phyloP scores from a whole-genome alignment of 73 alveolate genomes.

The Blepharisma japonicum region DNA sequence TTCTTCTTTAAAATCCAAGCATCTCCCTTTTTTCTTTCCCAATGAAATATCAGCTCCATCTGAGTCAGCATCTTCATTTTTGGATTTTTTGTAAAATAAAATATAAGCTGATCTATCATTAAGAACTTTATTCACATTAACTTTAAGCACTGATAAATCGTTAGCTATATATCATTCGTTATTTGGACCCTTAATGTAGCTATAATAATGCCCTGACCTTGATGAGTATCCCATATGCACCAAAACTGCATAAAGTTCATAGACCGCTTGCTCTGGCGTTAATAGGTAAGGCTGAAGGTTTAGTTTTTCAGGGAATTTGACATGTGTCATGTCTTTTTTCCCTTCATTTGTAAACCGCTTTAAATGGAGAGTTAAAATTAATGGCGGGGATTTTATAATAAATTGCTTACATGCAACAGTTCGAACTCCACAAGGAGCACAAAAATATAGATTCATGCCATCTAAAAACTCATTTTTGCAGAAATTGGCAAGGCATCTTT shows the following conservation, averaged over 20 bases:
- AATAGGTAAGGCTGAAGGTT: conserved; percentile 25
- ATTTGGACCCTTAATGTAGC: conserved; percentile 37
- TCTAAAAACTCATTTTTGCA: conserved; percentile 57
- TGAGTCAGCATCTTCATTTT: neutral
- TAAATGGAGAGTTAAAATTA: conserved; percentile 42
- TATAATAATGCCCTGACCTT: conserved; percentile 56
- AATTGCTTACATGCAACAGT: conserved; percentile 72
- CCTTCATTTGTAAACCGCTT: conserved; percentile 46
- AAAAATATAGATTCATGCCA: conserved; percentile 73
- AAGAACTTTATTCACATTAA: neutral
- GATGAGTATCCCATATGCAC: conserved; percentile 50
- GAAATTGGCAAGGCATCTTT: conserved; percentile 39
- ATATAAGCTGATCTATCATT: conserved; percentile 17
- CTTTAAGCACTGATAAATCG: conserved; percentile 24
- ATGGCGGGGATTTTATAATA: conserved; percentile 58
- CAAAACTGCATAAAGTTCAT: conserved; percentile 48
- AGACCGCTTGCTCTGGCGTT: conserved; percentile 15
- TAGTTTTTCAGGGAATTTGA: conserved; percentile 42
- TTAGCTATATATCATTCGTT: conserved; percentile 46
- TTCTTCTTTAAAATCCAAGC: too few species aligned
- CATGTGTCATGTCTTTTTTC: conserved; percentile 25
- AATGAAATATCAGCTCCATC: too few species aligned
- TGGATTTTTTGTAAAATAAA: neutral
- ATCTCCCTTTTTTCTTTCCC: too few species aligned
- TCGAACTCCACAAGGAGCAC: conserved; percentile 68